phyloP scores from a whole-genome alignment of 2,329 filamentous ascomycete genomes.

The Penicillium sp. region DNA sequence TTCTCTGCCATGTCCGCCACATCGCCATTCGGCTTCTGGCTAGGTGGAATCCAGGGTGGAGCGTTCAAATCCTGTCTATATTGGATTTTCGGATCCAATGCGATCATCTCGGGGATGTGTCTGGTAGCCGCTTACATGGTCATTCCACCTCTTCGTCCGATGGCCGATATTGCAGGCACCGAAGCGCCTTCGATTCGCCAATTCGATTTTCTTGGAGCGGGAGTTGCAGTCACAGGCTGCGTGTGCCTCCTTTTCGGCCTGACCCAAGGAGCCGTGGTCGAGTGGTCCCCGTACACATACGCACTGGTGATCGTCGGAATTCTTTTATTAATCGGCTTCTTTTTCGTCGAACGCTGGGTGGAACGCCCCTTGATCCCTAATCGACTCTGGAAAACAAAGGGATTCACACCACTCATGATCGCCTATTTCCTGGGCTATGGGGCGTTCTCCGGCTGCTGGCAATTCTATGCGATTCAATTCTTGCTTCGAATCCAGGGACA shows the following conservation, averaged over 20 bases:
- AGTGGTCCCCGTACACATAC: constrained; percentile 51
- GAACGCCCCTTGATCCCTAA: constrained; percentile 47
- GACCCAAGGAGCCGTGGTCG: constrained; percentile 51
- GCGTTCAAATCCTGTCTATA: constrained; percentile 35
- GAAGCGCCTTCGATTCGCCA: constrained; percentile 25
- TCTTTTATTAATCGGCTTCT: constrained; percentile 46
- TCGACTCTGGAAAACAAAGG: constrained; percentile 41
- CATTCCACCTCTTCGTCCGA: constrained; percentile 34
- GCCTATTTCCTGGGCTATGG: constrained; percentile 44
- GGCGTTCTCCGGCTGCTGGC: constrained; percentile 43
- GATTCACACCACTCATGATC: constrained; percentile 41
- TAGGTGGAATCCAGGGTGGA: constrained; percentile 45
- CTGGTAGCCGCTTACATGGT: constrained; percentile 35
- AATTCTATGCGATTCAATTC: constrained; percentile 38
- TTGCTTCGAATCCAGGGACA: constrained; percentile 36
- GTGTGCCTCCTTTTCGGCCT: constrained; percentile 56
- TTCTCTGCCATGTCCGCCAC: constrained; percentile 44
- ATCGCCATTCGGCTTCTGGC: constrained; percentile 44
- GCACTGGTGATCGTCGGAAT: constrained; percentile 48
- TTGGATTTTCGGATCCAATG: constrained; percentile 45
- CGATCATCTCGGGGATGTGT: constrained; percentile 35
- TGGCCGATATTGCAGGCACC: constrained; percentile 22
- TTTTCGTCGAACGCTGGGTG: constrained; percentile 47
- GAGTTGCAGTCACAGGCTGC: constrained; percentile 30
- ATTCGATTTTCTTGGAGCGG: constrained; percentile 40